These are phyloP conservation scores for Diaporthe citri DNA, from an alignment of 2,329 filamentous ascomycete species.

Conservation along the genomic window DNA sequence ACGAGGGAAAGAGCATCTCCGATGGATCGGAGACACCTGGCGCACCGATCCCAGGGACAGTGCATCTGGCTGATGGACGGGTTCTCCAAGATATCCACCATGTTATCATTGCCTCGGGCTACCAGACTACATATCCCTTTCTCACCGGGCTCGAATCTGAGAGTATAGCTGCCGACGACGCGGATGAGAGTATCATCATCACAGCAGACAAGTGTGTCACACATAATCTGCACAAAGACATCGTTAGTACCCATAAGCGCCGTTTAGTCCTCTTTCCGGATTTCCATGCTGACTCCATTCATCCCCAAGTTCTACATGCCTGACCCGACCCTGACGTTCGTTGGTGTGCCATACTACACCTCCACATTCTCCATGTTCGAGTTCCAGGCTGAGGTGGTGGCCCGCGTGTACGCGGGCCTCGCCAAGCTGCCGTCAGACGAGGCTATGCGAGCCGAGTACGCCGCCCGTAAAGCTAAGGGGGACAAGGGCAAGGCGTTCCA, in stretches of 20 bases:
- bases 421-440: conserved; percentile 59
- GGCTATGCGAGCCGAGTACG: conserved; percentile 53
- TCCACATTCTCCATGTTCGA: conserved; percentile 79
- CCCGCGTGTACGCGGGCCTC: conserved; percentile 67
- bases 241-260: conserved; percentile 47
- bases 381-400: conserved; percentile 74
- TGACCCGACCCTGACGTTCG: conserved; percentile 72
- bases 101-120: conserved; percentile 77
- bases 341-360: conserved; percentile 75
- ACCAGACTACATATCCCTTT: conserved; percentile 76
- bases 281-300: neutral
- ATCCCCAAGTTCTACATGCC: conserved; percentile 69
- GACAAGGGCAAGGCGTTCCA: conserved; percentile 54
- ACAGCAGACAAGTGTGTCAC: conserved; percentile 71
- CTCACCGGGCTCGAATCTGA: conserved; percentile 62
- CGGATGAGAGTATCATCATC: conserved; percentile 67
- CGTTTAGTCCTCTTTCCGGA: no score
- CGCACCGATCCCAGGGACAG: conserved; percentile 60
- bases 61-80: conserved; percentile 66
- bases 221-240: conserved; percentile 78
- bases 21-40: conserved; percentile 16
- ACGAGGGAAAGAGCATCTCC: conserved; percentile 48
- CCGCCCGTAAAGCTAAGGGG: conserved; percentile 46
- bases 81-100: conserved; percentile 68
- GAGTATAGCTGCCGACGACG: conserved; percentile 55